phyloP scores from a whole-genome alignment of 2,329 filamentous ascomycete species.

The Fusarium secorum region DNA sequence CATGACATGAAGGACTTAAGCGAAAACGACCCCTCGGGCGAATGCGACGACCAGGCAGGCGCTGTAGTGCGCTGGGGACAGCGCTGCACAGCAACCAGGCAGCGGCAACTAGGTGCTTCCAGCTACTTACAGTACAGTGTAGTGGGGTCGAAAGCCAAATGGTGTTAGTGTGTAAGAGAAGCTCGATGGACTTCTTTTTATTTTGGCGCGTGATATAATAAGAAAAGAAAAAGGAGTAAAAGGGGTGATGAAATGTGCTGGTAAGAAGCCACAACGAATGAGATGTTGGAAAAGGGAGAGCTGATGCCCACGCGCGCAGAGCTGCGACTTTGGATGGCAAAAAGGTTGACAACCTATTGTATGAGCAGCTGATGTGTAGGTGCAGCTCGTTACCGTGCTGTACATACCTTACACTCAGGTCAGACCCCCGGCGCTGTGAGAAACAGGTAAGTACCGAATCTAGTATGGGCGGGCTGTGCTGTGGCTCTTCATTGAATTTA shows the following conservation, averaged over 20 bases:
- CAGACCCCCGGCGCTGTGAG: background rate
- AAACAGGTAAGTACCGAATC: conserved; percentile 19
- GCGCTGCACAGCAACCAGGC: conserved; percentile 25
- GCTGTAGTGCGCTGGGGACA: conserved; percentile 6
- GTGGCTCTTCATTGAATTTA: background rate
- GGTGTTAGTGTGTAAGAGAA: conserved; percentile 15
- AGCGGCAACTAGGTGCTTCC: background rate
- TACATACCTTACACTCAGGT: background rate
- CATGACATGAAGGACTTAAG: conserved; percentile 3
- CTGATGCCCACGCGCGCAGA: conserved; percentile 15
- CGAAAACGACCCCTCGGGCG: conserved; percentile 21
- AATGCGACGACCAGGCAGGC: conserved; percentile 1
- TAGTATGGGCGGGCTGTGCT: conserved; percentile 5
- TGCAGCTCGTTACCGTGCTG: background rate
- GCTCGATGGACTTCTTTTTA: background rate
- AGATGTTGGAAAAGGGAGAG: conserved; percentile 4
- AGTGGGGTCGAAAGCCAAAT: conserved; percentile 24
- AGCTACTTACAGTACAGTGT: conserved; percentile 21
- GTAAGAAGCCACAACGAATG: conserved; percentile 11
- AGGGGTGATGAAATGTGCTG: conserved; percentile 8
- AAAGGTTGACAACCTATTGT: background rate
- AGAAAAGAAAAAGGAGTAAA: conserved; percentile 6
- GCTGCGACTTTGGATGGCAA: conserved; percentile 22
- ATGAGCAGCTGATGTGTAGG: conserved; percentile 27
- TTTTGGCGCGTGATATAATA: conserved; percentile 25